Evolutionary conservation across 371 early-diverging fungal genomes (phyloP).

Genomic region (Syncephalastrum monosporum): DNA sequence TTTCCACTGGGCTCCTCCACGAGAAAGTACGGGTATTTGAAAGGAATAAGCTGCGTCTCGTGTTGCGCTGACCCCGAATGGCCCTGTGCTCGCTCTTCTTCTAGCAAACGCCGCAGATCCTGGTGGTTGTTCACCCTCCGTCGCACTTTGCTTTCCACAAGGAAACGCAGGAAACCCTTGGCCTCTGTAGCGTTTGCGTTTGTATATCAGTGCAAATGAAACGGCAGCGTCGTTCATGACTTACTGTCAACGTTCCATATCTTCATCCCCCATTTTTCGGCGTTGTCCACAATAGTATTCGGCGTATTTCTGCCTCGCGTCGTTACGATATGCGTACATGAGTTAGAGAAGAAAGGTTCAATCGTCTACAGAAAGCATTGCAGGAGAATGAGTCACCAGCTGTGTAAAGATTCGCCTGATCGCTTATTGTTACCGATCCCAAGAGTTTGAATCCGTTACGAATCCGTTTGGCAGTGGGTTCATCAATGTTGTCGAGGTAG

Average conservation of each 20-base stretch:
- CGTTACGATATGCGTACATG: conserved; percentile 48
- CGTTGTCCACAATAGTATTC: conserved; percentile 17
- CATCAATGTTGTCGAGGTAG: conserved; percentile 37
- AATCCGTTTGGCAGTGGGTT: conserved; percentile 18
- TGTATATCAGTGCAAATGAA: background rate
- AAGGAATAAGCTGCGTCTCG: conserved; percentile 29
- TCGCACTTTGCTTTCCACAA: conserved; percentile 9
- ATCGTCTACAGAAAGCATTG: conserved; percentile 14
- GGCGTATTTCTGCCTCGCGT: conserved; percentile 20
- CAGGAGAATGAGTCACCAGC: background rate
- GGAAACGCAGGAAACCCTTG: conserved; percentile 8
- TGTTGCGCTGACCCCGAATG: background rate
- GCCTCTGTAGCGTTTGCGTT: background rate
- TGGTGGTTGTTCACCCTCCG: conserved; percentile 7
- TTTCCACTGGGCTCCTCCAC: conserved; percentile 45
- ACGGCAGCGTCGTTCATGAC: background rate
- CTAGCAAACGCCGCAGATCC: conserved; percentile 5
- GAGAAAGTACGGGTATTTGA: conserved; percentile 29
- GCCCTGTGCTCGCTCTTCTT: conserved; percentile 18
- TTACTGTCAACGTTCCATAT: conserved; percentile 18
- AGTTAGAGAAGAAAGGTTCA: conserved; percentile 43
- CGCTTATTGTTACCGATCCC: conserved; percentile 30
- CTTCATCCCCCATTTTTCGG: conserved; percentile 13
- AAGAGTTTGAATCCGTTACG: conserved; percentile 27
- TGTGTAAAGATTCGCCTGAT: no score